These are phyloP conservation scores for Thalassiosira tumida DNA, from an alignment of 352 stramenopile species.

Conservation along the genomic window DNA sequence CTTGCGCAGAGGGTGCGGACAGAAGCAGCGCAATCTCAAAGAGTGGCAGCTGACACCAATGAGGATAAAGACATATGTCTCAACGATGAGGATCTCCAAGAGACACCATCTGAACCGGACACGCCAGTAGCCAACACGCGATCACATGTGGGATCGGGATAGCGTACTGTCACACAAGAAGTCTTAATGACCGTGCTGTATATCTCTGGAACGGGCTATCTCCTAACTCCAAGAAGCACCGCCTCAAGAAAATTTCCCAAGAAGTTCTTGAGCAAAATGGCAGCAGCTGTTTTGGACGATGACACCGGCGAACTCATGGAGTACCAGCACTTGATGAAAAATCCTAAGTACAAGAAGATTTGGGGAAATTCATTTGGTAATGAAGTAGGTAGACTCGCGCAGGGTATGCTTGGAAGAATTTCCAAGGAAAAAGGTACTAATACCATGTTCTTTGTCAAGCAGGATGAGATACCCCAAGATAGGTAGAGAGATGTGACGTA, in stretches of 20 bases:
- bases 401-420: not conserved
- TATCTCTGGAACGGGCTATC: not conserved
- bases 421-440: slow-evolving; percentile 3
- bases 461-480: not conserved
- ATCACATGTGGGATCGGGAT: too few relatives aligned
- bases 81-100: too few relatives aligned
- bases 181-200: not conserved
- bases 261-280: not conserved
- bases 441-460: slow-evolving; percentile 19
- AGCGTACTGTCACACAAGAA: too few relatives aligned
- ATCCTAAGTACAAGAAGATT: not conserved
- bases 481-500: slow-evolving; percentile 34
- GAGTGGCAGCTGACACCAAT: too few relatives aligned
- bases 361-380: not conserved
- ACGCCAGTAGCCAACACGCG: too few relatives aligned
- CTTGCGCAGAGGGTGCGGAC: too few relatives aligned
- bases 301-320: not conserved
- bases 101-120: too few relatives aligned
- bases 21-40: too few relatives aligned
- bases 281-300: not conserved
- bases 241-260: not conserved
- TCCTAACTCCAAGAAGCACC: not conserved
- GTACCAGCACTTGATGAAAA: slow-evolving; percentile 17
- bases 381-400: not conserved
- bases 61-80: too few relatives aligned